phyloP scores from a whole-genome alignment of 192 early-diverging fungal genomes.

The Mortierella claussenii region DNA sequence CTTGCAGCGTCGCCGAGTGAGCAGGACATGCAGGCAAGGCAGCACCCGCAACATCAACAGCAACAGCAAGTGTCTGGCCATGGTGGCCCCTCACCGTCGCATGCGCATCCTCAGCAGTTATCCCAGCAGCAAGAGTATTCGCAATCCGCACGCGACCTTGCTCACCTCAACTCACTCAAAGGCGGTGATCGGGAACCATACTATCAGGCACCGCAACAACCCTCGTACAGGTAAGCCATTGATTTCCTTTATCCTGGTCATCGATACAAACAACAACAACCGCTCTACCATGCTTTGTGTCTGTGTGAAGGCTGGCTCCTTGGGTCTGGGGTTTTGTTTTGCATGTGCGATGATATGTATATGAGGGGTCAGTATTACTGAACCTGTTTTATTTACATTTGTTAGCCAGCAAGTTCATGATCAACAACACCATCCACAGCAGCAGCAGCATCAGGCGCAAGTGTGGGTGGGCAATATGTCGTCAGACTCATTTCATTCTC shows the following conservation, averaged over 20 bases:
- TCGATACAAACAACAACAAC: neutral
- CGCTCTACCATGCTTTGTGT: too few relatives aligned
- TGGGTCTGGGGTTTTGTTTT: too few relatives aligned
- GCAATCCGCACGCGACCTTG: constrained; percentile 20
- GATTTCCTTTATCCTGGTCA: neutral
- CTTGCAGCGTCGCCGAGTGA: constrained; percentile 17
- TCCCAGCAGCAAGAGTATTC: constrained; percentile 9
- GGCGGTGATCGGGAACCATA: constrained; percentile 17
- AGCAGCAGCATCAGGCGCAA: constrained; percentile 13
- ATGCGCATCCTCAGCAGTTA: constrained; percentile 3
- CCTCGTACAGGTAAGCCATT: constrained; percentile 16
- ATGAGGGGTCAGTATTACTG: too few relatives aligned
- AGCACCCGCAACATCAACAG: constrained; percentile 5
- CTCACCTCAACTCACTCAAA: constrained; percentile 14
- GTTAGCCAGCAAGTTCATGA: constrained; percentile 8
- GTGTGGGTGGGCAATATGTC: constrained; percentile 18
- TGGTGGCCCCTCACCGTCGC: neutral
- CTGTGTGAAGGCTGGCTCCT: too few relatives aligned
- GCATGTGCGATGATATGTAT: too few relatives aligned
- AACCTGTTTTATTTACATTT: too few relatives aligned
- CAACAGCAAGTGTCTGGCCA: too few relatives aligned
- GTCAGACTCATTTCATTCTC: constrained; percentile 21
- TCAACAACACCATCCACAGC: constrained; percentile 17
- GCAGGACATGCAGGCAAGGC: constrained; percentile 29
- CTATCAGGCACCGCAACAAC: constrained; percentile 21